Conservation (phyloP, 2,329 filamentous ascomycete species). For the Hypoxylon sp. region DNA sequence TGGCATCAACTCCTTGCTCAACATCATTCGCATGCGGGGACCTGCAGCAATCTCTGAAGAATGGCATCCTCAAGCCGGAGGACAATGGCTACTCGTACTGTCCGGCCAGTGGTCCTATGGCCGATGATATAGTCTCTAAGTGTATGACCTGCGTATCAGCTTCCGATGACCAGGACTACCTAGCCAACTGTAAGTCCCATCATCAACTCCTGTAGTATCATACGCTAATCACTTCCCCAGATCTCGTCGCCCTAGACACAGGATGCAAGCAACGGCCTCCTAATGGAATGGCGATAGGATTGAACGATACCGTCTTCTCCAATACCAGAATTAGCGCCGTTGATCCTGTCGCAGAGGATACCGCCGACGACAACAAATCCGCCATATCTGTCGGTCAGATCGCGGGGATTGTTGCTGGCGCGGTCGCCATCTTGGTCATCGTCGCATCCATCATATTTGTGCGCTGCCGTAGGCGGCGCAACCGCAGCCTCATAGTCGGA, state of each 20-base stretch:
- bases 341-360: constrained; percentile 42
- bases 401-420: constrained; percentile 54
- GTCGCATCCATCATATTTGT: constrained; percentile 53
- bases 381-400: constrained; percentile 51
- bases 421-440: constrained; percentile 49
- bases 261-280: constrained; percentile 59
- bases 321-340: constrained; percentile 46
- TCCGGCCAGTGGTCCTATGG: constrained; percentile 49
- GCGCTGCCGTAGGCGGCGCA: constrained; percentile 55
- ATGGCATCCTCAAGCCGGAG: constrained; percentile 49
- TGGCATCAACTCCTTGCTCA: constrained; percentile 58
- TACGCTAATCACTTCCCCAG: constrained; percentile 43
- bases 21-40: constrained; percentile 60
- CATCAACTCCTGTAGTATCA: neutral
- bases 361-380: constrained; percentile 23
- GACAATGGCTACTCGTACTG: constrained; percentile 58
- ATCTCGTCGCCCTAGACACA: constrained; percentile 59
- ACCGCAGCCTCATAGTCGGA: constrained; percentile 45
- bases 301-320: constrained; percentile 57
- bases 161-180: constrained; percentile 51
- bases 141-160: constrained; percentile 58
- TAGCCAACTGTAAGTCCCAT: constrained; percentile 59
- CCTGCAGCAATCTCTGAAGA: constrained; percentile 52
- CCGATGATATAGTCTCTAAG: constrained; percentile 45
- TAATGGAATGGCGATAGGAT: constrained; percentile 47